Conservation (phyloP, 352 stramenopile species). For the Pythium dissimile region DNA sequence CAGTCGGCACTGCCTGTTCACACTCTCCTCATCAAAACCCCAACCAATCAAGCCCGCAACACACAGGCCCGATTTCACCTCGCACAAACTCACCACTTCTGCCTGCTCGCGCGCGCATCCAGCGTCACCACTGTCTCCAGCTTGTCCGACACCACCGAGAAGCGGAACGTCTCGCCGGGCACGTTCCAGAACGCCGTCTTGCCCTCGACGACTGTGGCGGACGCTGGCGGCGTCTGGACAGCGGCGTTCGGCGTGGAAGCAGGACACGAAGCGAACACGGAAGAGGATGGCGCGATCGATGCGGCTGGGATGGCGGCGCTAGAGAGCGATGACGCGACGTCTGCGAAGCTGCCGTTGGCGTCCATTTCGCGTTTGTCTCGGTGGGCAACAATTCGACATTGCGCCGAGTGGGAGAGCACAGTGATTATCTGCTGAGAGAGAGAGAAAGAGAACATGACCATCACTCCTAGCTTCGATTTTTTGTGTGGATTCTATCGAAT, state of each 20-base stretch:
- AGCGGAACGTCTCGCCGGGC: constrained; percentile 2
- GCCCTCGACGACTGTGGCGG: not conserved
- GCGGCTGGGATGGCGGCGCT: not conserved
- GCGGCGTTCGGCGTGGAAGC: not conserved
- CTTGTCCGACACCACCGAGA: constrained; percentile 6
- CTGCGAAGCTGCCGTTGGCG: not conserved
- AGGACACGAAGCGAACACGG: not conserved
- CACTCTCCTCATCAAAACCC: not conserved
- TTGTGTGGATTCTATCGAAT: no score
- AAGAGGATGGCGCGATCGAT: not conserved
- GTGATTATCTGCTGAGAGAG: not conserved
- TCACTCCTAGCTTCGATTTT: constrained; percentile 30
- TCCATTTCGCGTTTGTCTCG: not conserved
- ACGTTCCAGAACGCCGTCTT: not conserved
- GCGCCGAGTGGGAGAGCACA: no score
- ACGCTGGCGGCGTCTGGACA: not conserved
- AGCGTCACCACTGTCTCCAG: constrained; percentile 6
- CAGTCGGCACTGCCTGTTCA: constrained; percentile 4
- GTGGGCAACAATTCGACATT: not conserved
- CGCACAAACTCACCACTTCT: constrained; percentile 5
- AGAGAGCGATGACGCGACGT: not conserved
- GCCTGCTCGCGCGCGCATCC: not conserved
- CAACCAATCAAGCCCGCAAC: no score
- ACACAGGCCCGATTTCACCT: not conserved
- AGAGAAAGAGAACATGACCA: not conserved